These are phyloP conservation scores for Aspergillus bridgeri DNA, from an alignment of 495 filamentous ascomycete genomes.

Conservation along the genomic window DNA sequence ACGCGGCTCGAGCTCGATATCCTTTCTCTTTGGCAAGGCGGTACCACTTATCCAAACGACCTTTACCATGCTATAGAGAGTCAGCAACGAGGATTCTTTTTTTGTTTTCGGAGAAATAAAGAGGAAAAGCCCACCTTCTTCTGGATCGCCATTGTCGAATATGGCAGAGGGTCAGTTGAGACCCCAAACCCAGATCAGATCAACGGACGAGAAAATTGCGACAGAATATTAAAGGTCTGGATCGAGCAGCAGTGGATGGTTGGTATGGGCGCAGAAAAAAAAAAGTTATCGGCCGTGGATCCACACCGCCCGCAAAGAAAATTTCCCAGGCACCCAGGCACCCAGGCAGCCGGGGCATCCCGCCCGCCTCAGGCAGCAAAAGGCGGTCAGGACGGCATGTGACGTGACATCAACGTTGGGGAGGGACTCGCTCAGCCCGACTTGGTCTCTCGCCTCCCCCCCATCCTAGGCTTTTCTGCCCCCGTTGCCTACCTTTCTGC, in stretches of 20 bases:
- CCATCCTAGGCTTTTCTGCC: not conserved
- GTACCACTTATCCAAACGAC: slow-evolving; percentile 98
- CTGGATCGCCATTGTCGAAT: slow-evolving; percentile 79
- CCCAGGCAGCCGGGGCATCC: slow-evolving; percentile 13
- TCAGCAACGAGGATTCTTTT: slow-evolving; percentile 19
- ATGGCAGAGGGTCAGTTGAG: slow-evolving; percentile 22
- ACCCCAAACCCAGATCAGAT: slow-evolving; percentile 20
- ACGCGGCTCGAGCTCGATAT: slow-evolving; percentile 92
- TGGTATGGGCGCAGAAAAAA: slow-evolving; percentile 12
- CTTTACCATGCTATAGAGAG: slow-evolving; percentile 76
- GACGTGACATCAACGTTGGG: slow-evolving; percentile 35
- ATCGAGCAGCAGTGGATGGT: slow-evolving; percentile 4
- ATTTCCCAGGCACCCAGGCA: no score
- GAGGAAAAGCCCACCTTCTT: slow-evolving; percentile 64
- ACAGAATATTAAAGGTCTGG: not conserved
- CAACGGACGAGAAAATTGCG: slow-evolving; percentile 5
- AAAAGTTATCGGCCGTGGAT: slow-evolving; percentile 23
- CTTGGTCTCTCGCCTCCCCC: not conserved
- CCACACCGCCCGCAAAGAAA: slow-evolving; percentile 14
- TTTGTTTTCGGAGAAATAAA: not conserved
- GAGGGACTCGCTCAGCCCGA: not conserved
- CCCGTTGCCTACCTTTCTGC: not conserved
- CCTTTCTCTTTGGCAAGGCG: slow-evolving; percentile 97
- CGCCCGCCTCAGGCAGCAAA: slow-evolving; percentile 25
- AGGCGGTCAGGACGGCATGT: slow-evolving; percentile 25